A percentile compares a stretch with the other conserved stretches of the same genome.
phyloP scores from a whole-genome alignment of 169 alveolate species.

The Besnoitia besnoiti region DNA sequence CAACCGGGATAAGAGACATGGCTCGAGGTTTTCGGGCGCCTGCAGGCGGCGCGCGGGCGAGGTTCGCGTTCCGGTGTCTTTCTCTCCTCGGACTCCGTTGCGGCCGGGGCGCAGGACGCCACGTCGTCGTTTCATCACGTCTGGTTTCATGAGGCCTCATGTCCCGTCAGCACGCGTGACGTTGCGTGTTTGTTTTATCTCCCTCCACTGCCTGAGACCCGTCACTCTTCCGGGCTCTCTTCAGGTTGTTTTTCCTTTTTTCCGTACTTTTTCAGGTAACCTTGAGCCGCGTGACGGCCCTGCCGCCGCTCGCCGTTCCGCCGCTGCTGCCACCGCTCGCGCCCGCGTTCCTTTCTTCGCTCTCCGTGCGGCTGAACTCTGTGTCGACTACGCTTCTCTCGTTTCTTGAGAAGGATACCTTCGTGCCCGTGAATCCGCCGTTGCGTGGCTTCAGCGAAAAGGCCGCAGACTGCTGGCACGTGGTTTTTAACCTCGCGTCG shows the following conservation, averaged over 20 bases:
- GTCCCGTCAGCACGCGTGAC: no score
- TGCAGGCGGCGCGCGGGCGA: no score
- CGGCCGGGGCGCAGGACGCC: no score
- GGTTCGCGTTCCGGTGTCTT: no score
- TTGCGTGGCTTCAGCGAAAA: constrained; percentile 51
- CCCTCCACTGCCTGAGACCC: background rate
- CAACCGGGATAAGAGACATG: background rate
- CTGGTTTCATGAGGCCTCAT: no score
- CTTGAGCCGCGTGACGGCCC: background rate
- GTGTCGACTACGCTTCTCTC: constrained; percentile 28
- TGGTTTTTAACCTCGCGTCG: constrained; percentile 39
- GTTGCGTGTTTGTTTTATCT: background rate
- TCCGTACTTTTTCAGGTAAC: constrained; percentile 5
- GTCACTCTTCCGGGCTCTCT: background rate
- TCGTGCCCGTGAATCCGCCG: constrained; percentile 58
- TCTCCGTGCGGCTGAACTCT: constrained; percentile 53
- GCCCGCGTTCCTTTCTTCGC: constrained; percentile 53
- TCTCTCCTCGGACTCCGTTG: no score
- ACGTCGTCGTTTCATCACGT: no score
- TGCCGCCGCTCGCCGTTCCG: constrained; percentile 1
- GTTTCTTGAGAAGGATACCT: constrained; percentile 41
- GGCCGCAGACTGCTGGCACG: constrained; percentile 63
- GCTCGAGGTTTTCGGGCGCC: no score
- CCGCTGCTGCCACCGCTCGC: constrained; percentile 49
- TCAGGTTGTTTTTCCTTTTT: background rate